These are phyloP conservation scores for Emergomyces pasteurianus DNA, from an alignment of 2,329 filamentous ascomycete genomes.

Conservation along the genomic window DNA sequence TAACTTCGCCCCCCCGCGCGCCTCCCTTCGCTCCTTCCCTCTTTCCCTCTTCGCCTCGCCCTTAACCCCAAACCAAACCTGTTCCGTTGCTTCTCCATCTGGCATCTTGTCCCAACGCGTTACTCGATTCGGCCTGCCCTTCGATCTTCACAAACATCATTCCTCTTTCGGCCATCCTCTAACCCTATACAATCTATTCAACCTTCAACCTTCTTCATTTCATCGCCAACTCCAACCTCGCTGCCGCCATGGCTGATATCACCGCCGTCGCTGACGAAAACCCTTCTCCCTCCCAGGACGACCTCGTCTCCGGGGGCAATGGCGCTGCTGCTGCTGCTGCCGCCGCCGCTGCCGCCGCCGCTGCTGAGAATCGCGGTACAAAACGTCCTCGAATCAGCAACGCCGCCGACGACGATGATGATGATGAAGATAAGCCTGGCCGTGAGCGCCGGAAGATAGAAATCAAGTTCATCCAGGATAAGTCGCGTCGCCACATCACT, in stretches of 20 bases:
- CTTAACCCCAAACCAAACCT: slow-evolving; percentile 25
- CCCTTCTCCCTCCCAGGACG: slow-evolving; percentile 60
- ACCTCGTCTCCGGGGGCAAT: slow-evolving; percentile 55
- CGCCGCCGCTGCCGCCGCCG: slow-evolving; percentile 11
- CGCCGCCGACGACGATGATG: slow-evolving; percentile 84
- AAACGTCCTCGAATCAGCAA: slow-evolving; percentile 75
- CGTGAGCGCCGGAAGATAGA: slow-evolving; percentile 99
- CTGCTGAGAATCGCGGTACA: slow-evolving; percentile 63
- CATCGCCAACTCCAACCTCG: slow-evolving; percentile 6
- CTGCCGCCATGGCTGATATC: slow-evolving; percentile 58
- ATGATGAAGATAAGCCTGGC: slow-evolving; percentile 94
- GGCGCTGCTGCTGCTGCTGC: slow-evolving; percentile 33
- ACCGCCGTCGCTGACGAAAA: slow-evolving; percentile 66
- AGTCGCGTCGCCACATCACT: slow-evolving; percentile 97
- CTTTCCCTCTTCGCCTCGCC: slow-evolving; percentile 14
- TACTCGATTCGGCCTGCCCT: slow-evolving; percentile 34
- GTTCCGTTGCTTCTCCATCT: slow-evolving; percentile 17
- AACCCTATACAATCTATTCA: background rate
- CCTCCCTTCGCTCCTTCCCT: background rate
- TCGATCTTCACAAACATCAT: slow-evolving; percentile 28
- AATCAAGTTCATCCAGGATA: slow-evolving; percentile 99
- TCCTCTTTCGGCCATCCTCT: slow-evolving; percentile 31
- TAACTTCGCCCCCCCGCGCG: no score
- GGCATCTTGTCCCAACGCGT: slow-evolving; percentile 25
- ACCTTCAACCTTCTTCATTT: slow-evolving; percentile 6